Conservation (phyloP, 169 alveolate genomes). For the Cryptosporidium ryanae region DNA sequence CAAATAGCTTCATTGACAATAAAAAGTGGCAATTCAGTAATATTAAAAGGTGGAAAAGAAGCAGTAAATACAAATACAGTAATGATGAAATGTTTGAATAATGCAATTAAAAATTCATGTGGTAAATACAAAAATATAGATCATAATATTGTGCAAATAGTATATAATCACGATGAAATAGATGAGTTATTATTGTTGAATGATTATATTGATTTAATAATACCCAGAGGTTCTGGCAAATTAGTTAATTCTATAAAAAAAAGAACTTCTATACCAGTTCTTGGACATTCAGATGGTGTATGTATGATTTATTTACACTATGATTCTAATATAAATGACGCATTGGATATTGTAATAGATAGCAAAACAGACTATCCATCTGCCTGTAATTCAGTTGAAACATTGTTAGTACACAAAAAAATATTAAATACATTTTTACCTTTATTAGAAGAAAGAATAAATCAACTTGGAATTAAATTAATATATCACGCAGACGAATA, state of each 20-base stretch:
- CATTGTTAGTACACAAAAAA: conserved; percentile 77
- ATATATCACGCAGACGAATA: conserved; percentile 35
- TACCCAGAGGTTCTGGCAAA: conserved; percentile 82
- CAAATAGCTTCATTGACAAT: conserved; percentile 80
- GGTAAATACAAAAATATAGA: conserved; percentile 17
- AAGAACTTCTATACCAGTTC: conserved; percentile 79
- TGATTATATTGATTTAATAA: conserved; percentile 80
- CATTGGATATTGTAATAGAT: conserved; percentile 77
- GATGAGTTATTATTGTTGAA: conserved; percentile 76
- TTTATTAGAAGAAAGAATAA: conserved; percentile 22
- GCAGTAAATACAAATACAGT: conserved; percentile 55
- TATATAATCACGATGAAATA: conserved; percentile 79
- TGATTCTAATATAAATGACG: conserved; percentile 72
- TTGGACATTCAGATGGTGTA: conserved; percentile 81
- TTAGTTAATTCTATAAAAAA: conserved; percentile 78
- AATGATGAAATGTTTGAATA: conserved; percentile 13
- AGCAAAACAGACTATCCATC: conserved; percentile 81
- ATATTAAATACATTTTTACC: conserved; percentile 68
- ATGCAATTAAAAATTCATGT: conserved; percentile 31
- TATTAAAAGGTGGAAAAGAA: conserved; percentile 76
- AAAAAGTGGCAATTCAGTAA: conserved; percentile 80
- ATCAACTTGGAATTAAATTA: conserved; percentile 27
- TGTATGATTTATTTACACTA: conserved; percentile 80
- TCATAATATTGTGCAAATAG: conserved; percentile 72
- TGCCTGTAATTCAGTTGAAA: conserved; percentile 83